Evolutionary conservation across 176 grass and related monocot genomes (phyloP), one percentile per base, ranked within the genome.

Genomic region (Miscanthus lutarioriparius): DNA sequence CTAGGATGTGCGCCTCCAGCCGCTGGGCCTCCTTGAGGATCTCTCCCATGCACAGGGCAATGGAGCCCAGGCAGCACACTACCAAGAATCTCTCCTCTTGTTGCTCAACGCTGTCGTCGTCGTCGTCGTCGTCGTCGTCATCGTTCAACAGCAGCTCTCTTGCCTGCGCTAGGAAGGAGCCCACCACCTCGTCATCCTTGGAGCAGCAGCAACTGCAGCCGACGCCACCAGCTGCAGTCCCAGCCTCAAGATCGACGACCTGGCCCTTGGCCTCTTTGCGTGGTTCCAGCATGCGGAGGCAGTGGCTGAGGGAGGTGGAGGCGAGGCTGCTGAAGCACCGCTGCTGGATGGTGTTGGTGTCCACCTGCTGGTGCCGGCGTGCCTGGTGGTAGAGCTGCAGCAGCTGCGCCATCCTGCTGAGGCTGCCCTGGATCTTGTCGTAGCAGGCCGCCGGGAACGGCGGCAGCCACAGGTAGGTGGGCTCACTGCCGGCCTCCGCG

Each of bases 401-500:
- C 35, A 97, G 56, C 79, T 92, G 86, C 48, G 37, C 58, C 64
- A 91, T 91, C 88, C 86, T 94, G 43, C 69, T 64, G 27, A 97
- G 48, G 80, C 83, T 92, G 23, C 62, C 84, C 40, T 83, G 74
- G 8, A 97, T 86, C 43, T 86, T 89, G 8, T 72, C 44, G 9
- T 85, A 94, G 48, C 73, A 75, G 58, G 77, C 49, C 19, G 26
- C 23, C 0, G 88, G 88, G 80, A 94, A 91, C 16, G 84, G 88
- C 78, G 85, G 35, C 62, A 92, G 78, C 94, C 94, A 97, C 58
- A 94, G 68, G 72, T 80, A 89, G 7, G 84, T 91, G 3, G 94
- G 95, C 80, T 97, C 95, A 1, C 77, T 65, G 6, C 71, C 70
- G 0, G 92, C 90, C 82, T 97, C 92, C 19, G 43, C 56, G 0